Evolutionary conservation across 495 filamentous ascomycete genomes (phyloP).

Genomic region (Astrocystis sublimbata): DNA sequence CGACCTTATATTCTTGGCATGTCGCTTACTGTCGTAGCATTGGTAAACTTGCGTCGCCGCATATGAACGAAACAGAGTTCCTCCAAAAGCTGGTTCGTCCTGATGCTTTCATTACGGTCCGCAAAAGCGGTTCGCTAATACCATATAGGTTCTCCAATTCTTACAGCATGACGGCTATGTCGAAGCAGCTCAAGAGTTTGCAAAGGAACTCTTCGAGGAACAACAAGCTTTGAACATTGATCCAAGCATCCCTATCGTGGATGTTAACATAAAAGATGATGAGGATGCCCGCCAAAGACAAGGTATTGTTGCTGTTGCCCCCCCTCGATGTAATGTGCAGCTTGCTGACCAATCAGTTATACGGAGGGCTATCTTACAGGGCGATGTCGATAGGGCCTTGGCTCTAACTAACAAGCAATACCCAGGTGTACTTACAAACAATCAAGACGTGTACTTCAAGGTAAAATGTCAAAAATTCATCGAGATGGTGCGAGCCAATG

Average conservation of each 20-base stretch:
- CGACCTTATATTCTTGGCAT: neutral
- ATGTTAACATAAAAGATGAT: slow-evolving; percentile 80
- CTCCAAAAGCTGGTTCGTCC: slow-evolving; percentile 67
- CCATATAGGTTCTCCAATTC: slow-evolving; percentile 72
- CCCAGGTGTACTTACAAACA: slow-evolving; percentile 76
- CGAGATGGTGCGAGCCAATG: slow-evolving; percentile 87
- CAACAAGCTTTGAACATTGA: slow-evolving; percentile 62
- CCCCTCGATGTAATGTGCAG: slow-evolving; percentile 2
- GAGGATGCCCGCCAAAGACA: slow-evolving; percentile 86
- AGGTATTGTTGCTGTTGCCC: slow-evolving; percentile 56
- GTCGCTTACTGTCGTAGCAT: slow-evolving; percentile 29
- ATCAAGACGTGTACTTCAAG: slow-evolving; percentile 87
- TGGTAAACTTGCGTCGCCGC: slow-evolving; percentile 40
- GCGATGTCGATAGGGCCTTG: slow-evolving; percentile 88
- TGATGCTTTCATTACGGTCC: neutral
- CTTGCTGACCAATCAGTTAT: slow-evolving; percentile 61
- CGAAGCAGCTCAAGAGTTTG: slow-evolving; percentile 89
- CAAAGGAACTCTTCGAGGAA: slow-evolving; percentile 76
- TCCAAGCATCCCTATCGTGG: slow-evolving; percentile 52
- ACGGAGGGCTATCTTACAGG: slow-evolving; percentile 83
- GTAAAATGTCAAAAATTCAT: slow-evolving; percentile 90
- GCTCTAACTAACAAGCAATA: slow-evolving; percentile 79
- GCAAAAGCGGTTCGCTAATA: slow-evolving; percentile 18
- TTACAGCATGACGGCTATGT: slow-evolving; percentile 95
- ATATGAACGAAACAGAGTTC: slow-evolving; percentile 70